Base-by-base conservation (phyloP, 2,329 filamentous ascomycete genomes). In the Pyrenophora graminea region DNA sequence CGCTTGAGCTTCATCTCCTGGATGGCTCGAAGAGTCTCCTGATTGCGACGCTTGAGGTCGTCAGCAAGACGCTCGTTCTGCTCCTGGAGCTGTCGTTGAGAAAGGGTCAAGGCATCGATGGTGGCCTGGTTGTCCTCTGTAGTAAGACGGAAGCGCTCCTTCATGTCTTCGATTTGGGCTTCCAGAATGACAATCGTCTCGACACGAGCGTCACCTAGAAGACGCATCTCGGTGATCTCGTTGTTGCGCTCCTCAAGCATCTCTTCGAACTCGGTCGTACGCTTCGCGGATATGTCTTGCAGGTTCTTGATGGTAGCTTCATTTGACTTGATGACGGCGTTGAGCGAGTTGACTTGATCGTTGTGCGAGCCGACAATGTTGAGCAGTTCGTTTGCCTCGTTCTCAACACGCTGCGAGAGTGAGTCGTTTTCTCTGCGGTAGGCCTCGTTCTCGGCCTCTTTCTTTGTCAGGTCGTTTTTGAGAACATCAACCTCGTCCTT, bases 291-390 rank as follows among this genome's bases (percentile, higher is more conserved):
- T 3, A 59, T 61, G 6, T 59, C 51, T 38, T 66, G 67, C 4
- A 77, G 63, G 10, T 59, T 59, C 4, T 61, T 59, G 44, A 79
- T 76, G 23, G 74, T 72, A 27, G 69, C 66, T 19, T 75, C 68
- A 17, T 75, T 70, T 10, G 69, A 68, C 3, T 59, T 59, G 41
- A 77, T 73, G 7, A 72, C 65, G 10, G 68, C 60, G 31, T 74
- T 59, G 56, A 77, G 74, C 8, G 64, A 61, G 10, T 59, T 55
- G 39, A 73, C 66, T 34, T 76, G 60, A 6, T 66, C 53, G 27
- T 48, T 55, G 39, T 68, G 64, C 5, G 63, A 39, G 30, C 60
- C 58, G 15, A 61, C 58, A 25, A 71, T 68, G 43, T 62, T 66
- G 31, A 71, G 59, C 2, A 72, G 51, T 41, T 72, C 67, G 6